Conservation (phyloP, 2,329 filamentous ascomycete species). For the Cephalotrichum gorgonifer region DNA sequence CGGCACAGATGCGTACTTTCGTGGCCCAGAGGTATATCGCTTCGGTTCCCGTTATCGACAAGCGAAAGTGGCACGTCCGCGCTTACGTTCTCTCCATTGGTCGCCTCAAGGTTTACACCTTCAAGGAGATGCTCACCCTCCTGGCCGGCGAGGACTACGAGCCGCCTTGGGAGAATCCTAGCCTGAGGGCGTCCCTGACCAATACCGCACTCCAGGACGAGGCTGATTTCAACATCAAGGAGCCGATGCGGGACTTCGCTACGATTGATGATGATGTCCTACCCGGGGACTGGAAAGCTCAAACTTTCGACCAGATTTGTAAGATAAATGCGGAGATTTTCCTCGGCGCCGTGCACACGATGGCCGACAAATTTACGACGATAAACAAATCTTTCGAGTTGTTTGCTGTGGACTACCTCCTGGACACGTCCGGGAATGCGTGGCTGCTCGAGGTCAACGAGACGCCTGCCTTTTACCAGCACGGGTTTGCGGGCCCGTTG, state of each 20-base stretch:
- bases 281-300: conserved; percentile 19
- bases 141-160: conserved; percentile 22
- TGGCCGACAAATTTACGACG: conserved; percentile 26
- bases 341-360: conserved; percentile 21
- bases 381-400: conserved; percentile 26
- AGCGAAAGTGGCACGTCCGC: conserved; percentile 24
- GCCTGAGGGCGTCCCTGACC: conserved; percentile 22
- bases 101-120: conserved; percentile 25
- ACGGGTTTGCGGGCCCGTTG: conserved; percentile 20
- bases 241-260: conserved; percentile 26
- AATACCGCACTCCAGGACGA: conserved; percentile 26
- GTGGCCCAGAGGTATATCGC: conserved; percentile 27
- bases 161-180: conserved; percentile 24
- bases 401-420: conserved; percentile 24
- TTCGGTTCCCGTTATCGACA: conserved; percentile 18
- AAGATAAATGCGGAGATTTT: conserved; percentile 21
- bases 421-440: conserved; percentile 18
- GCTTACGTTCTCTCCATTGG: conserved; percentile 25
- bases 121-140: conserved; percentile 23
- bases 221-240: conserved; percentile 18
- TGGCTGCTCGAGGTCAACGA: conserved; percentile 28
- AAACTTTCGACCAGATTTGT: conserved; percentile 23
- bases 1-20: conserved; percentile 24
- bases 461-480: conserved; percentile 25
- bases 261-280: conserved; percentile 16